Evolutionary conservation across 495 filamentous ascomycete genomes (phyloP).

Genomic region (Aspergillus wentii): DNA sequence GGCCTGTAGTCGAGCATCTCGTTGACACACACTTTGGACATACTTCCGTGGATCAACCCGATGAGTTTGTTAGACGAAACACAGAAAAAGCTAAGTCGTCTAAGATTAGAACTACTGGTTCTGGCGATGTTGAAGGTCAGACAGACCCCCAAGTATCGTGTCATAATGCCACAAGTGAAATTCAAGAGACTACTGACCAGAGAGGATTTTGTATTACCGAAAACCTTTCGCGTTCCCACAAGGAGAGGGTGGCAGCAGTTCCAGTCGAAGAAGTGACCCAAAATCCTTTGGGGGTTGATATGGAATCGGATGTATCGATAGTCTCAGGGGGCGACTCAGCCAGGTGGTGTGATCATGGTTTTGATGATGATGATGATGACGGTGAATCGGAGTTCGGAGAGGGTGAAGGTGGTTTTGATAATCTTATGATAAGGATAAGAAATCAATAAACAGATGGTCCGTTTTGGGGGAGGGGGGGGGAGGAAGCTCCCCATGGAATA

Average conservation of each 20-base stretch:
- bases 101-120: constrained; percentile 22
- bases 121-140: constrained; percentile 41
- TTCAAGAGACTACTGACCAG: constrained; percentile 8
- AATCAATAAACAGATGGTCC: too few species aligned
- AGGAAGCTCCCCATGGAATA: too few species aligned
- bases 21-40: constrained; percentile 89
- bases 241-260: too few species aligned
- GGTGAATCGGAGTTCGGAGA: constrained; percentile 18
- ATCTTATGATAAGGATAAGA: too few species aligned
- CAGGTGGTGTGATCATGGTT: constrained; percentile 33
- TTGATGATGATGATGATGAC: constrained; percentile 30
- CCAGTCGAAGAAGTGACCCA: too few species aligned
- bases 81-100: constrained; percentile 46
- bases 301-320: constrained; percentile 6
- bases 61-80: constrained; percentile 51
- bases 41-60: constrained; percentile 49
- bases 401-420: too few species aligned
- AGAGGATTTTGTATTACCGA: too few species aligned
- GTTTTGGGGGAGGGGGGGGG: too few species aligned
- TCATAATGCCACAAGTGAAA: too few species aligned
- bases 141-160: constrained; percentile 7
- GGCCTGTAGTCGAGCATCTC: constrained; percentile 92
- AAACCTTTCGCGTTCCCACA: too few species aligned
- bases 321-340: constrained; percentile 30
- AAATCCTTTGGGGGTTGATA: too few species aligned